Evolutionary conservation across 164 flowering plant species (phyloP), one percentile per base, ranked within the genome.

Genomic region (Aristolochia fimbriata): DNA sequence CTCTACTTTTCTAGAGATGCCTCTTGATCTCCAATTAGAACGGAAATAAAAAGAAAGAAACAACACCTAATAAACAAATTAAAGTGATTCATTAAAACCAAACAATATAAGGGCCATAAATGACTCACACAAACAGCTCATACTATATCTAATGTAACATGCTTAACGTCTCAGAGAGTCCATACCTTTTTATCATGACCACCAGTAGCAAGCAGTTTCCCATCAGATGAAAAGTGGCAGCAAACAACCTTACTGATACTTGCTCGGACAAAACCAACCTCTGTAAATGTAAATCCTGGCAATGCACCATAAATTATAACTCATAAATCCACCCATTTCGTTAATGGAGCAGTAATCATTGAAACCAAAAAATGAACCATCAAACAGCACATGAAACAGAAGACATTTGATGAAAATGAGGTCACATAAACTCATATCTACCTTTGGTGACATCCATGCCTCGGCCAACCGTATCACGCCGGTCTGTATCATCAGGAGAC

Each of bases 161-260:
- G 10, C 3, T 7, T 37, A 37, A 37, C 43, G 7, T 31, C 37
- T 31, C 3, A 31, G 7, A 31, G 37, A 37, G 43, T 17, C 9
- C 49, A 50, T 49, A 76, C 87, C 81, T 83, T 83, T 55, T 86
- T 93, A 71, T 93, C 93, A 76, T 93, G 96, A 63, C 99, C 96
- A 60, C 92, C 99, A 77, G 76, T 88, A 24, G 93, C 99, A 74
- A 93, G 89, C 60, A 93, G 71, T 65, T 90, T 93, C 31, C 99
- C 99, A 77, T 93, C 97, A 15, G 97, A 83, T 60, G 99, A 93
- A 71, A 93, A 93, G 69, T 93, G 97, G 73, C 99, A 93, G 64
- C 91, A 86, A 12, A 65, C 70, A 55, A 93, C 95, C 72, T 93
- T 93, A 71, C 76, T 82, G 17, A 80, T 46, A 74, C 96, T 93